Evolutionary conservation across 805 yeast genomes (phyloP), one percentile per base, ranked within the genome.

Genomic region (Yarrowia divulgata): DNA sequence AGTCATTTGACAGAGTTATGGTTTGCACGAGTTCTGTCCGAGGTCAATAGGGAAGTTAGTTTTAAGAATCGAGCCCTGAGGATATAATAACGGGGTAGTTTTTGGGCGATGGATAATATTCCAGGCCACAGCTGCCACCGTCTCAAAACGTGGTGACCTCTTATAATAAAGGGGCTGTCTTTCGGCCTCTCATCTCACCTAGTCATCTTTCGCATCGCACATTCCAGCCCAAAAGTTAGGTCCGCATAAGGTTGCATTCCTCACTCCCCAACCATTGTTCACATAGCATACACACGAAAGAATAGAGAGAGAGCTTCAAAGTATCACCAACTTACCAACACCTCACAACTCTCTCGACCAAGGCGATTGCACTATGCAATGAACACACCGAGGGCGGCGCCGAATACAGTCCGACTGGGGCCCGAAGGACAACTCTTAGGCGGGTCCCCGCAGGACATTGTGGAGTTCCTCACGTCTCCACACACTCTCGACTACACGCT

Each of bases 401-500:
- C 66, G 52, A 60, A 45, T 45, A 43, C 66, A 7, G 66, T 60
- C 42, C 45, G 66, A 19, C 66, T 60, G 66, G 66, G 66, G 66
- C 50, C 66, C 66, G 52, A 63, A 48, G 68, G 68, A 29, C 57
- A 63, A 48, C 68, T 63, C 23, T 57, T 63, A 8, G 52, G 76
- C 8, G 78, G 75, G 39, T 71, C 78, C 7, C 71, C 74, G 23
- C 72, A 74, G 3, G 71, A 77, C 19, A 74, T 81, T n/a, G 73
- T 81, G 6, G 75, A 77, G 16, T 76, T 79, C 48, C 69, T 81
- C 60, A 89, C 97, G 1, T 86, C 91, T 12, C 93, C 95, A 6
- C 85, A 87, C 69, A 79, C 86, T 7, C 84, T 94, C 18, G 93
- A 92, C 77, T 94, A 94, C 77, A 85, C 87, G 71, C 83, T 90